A percentile compares a stretch with the other conserved stretches of the same genome.
Conservation (phyloP, 352 stramenopile genomes). For the Blastocystis sp. region DNA sequence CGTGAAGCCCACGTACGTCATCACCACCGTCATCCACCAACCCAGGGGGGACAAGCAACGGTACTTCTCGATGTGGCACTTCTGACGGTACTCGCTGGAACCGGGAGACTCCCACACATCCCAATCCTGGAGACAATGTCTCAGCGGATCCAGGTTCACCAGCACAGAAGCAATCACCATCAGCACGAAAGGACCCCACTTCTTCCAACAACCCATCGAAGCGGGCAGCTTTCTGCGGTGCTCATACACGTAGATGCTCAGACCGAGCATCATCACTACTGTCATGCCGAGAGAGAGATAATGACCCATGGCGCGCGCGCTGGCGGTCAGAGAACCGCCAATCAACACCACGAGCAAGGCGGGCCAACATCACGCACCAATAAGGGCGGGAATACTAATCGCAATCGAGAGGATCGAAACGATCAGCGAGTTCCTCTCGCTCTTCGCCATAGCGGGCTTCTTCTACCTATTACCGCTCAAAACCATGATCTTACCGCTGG, state of each 20-base stretch:
- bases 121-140: constrained; percentile 62
- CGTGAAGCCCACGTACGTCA: constrained; percentile 71
- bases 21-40: constrained; percentile 47
- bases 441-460: constrained; percentile 51
- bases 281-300: constrained; percentile 72
- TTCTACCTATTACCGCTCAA: not conserved
- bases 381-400: constrained; percentile 67
- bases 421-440: constrained; percentile 71
- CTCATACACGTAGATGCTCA: constrained; percentile 67
- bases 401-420: constrained; percentile 57
- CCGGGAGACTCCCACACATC: constrained; percentile 47
- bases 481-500: not conserved
- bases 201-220: constrained; percentile 9
- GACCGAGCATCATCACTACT: constrained; percentile 71
- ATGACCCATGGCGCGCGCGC: constrained; percentile 42
- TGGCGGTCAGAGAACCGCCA: constrained; percentile 21
- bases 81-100: constrained; percentile 63
- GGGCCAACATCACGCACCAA: constrained; percentile 74
- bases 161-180: constrained; percentile 53
- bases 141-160: constrained; percentile 31
- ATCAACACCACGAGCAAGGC: constrained; percentile 53
- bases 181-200: constrained; percentile 73
- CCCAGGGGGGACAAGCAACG: constrained; percentile 54
- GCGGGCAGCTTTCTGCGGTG: constrained; percentile 54
- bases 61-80: constrained; percentile 67